phyloP scores from a whole-genome alignment of 148 eudicot species.

The Rhododendron mucronatum region DNA sequence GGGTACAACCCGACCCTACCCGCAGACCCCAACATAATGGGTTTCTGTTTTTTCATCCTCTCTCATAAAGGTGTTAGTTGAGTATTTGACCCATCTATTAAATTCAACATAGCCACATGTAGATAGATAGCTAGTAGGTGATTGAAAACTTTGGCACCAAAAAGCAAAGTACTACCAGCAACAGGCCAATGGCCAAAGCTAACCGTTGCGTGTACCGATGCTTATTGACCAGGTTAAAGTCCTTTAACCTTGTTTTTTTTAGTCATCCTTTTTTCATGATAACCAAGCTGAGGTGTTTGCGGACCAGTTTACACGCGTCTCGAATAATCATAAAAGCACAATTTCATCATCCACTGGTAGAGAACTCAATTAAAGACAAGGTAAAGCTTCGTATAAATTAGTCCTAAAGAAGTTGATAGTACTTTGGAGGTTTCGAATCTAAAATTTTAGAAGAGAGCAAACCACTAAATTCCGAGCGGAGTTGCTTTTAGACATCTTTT shows the following conservation, averaged over 20 bases:
- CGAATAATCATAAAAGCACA: neutral
- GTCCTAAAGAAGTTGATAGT: too few species aligned
- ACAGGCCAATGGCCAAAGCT: neutral
- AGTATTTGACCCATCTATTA: neutral
- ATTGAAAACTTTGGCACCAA: neutral
- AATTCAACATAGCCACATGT: neutral
- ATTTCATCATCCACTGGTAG: too few species aligned
- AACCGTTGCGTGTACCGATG: conserved; percentile 1
- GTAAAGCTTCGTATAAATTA: too few species aligned
- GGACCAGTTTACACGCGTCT: too few species aligned
- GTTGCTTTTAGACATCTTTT: neutral
- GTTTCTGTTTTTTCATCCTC: neutral
- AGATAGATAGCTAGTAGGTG: neutral
- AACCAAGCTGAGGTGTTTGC: neutral
- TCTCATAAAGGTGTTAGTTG: conserved; percentile 5
- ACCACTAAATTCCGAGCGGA: too few species aligned
- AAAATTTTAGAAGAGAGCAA: neutral
- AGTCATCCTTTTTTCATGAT: neutral
- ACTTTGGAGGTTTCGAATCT: too few species aligned
- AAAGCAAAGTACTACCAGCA: neutral
- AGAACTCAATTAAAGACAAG: too few species aligned
- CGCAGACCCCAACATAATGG: neutral
- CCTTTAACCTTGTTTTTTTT: neutral
- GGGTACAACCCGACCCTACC: conserved; percentile 3
- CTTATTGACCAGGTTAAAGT: neutral